These are phyloP conservation scores for Fusarium sp. DNA, from an alignment of 2,329 filamentous ascomycete genomes.

Conservation along the genomic window DNA sequence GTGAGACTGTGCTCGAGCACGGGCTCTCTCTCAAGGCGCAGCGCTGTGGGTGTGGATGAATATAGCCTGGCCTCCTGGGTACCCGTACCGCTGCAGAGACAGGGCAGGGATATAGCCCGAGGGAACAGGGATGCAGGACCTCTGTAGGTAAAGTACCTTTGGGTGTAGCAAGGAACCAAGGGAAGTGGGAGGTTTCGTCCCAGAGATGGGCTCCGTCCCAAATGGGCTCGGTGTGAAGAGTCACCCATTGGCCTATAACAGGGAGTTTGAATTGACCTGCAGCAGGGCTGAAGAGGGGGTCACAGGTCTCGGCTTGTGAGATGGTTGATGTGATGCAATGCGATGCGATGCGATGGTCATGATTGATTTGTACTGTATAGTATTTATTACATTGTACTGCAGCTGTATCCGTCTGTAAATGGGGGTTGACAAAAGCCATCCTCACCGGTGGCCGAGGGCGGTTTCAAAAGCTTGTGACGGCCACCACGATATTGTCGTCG, in stretches of 20 bases:
- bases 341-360: slow-evolving; percentile 13
- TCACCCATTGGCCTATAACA: slow-evolving; percentile 47
- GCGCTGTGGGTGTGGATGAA: slow-evolving; percentile 44
- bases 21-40: slow-evolving; percentile 48
- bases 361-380: slow-evolving; percentile 25
- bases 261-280: slow-evolving; percentile 47
- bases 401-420: slow-evolving; percentile 26
- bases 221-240: slow-evolving; percentile 48
- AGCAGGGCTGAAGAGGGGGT: slow-evolving; percentile 49
- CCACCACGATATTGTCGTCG: slow-evolving; percentile 8
- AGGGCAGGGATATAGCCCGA: slow-evolving; percentile 25
- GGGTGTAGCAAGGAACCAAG: slow-evolving; percentile 16
- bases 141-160: slow-evolving; percentile 7
- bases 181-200: neutral
- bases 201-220: slow-evolving; percentile 12
- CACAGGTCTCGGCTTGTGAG: slow-evolving; percentile 24
- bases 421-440: slow-evolving; percentile 6
- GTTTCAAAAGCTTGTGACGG: slow-evolving; percentile 25
- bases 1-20: slow-evolving; percentile 30
- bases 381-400: slow-evolving; percentile 2
- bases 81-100: slow-evolving; percentile 28
- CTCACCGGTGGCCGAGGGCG: slow-evolving; percentile 24
- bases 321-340: slow-evolving; percentile 16
- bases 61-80: slow-evolving; percentile 36
- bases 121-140: slow-evolving; percentile 11